These are phyloP conservation scores for Exophiala mesophila DNA, from an alignment of 2,329 filamentous ascomycete species.

Conservation along the genomic window DNA sequence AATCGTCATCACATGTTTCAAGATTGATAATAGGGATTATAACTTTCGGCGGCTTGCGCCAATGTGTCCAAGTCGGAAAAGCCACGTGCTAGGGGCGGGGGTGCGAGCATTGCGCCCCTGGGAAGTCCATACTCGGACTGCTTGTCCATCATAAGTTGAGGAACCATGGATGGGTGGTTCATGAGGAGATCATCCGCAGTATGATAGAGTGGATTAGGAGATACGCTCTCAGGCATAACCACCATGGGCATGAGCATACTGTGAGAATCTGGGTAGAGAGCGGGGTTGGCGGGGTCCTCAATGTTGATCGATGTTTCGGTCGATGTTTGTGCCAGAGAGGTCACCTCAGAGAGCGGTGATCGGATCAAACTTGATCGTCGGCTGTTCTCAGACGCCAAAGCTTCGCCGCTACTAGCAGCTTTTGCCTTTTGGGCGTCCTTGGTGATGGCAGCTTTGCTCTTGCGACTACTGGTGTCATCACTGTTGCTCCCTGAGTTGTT, in stretches of 20 bases:
- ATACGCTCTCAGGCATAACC: conserved; percentile 20
- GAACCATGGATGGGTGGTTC: conserved; percentile 1
- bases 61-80: conserved; percentile 28
- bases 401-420: conserved; percentile 14
- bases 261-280: conserved; percentile 19
- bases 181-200: conserved; percentile 20
- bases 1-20: neutral
- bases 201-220: conserved; percentile 24
- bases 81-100: conserved; percentile 20
- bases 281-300: conserved; percentile 9
- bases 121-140: neutral
- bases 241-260: conserved; percentile 20
- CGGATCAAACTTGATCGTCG: conserved; percentile 21
- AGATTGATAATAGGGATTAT: conserved; percentile 23
- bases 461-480: conserved; percentile 18
- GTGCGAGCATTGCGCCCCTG: conserved; percentile 11
- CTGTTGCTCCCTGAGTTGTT: conserved; percentile 11
- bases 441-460: conserved; percentile 26
- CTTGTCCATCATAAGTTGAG: conserved; percentile 11
- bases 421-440: conserved; percentile 25
- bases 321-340: conserved; percentile 21
- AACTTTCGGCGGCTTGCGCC: conserved; percentile 26
- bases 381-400: conserved; percentile 12
- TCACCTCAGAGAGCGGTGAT: conserved; percentile 25
- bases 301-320: conserved; percentile 20